A percentile compares a stretch with the other conserved stretches of the same genome.
Evolutionary conservation across 805 yeast species (phyloP).

Genomic region (Starmerella powellii): DNA sequence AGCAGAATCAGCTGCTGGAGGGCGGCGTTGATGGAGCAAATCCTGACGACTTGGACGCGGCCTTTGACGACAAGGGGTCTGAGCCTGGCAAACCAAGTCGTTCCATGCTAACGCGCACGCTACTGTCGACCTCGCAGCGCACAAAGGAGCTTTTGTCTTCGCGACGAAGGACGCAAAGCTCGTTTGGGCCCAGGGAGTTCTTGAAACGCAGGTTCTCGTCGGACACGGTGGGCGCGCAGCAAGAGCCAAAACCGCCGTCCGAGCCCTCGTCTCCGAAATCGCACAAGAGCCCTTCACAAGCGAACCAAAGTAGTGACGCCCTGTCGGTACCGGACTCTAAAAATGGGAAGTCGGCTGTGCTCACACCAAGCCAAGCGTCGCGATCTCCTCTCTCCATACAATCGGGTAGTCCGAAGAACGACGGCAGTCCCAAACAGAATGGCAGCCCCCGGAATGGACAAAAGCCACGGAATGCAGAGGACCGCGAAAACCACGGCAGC

Average conservation of each 20-base stretch:
- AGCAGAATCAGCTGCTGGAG: not conserved
- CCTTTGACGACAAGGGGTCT: not conserved
- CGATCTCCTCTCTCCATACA: too few species aligned
- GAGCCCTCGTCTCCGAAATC: not conserved
- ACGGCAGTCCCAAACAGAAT: too few species aligned
- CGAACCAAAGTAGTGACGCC: too few species aligned
- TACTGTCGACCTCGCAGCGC: slow-evolving; percentile 4
- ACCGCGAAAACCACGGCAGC: too few species aligned
- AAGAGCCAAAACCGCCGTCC: too few species aligned
- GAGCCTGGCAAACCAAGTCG: not conserved
- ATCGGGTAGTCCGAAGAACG: too few species aligned
- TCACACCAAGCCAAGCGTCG: too few species aligned
- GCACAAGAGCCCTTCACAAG: not conserved
- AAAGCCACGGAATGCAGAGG: too few species aligned
- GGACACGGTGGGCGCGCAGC: not conserved
- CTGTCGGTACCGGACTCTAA: too few species aligned
- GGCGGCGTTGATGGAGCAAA: not conserved
- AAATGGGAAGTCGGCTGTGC: too few species aligned
- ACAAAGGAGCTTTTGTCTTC: slow-evolving; percentile 1
- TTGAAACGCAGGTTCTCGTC: not conserved
- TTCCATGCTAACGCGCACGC: slow-evolving; percentile 1
- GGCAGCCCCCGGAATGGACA: too few species aligned
- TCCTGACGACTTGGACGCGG: not conserved
- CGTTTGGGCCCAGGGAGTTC: slow-evolving; percentile 1
- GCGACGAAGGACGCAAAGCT: slow-evolving; percentile 5